Percentiles rank a stretch among this genome's conserved stretches.
Conservation (phyloP, 345 rosid species). For the Pistacia integerrima region DNA sequence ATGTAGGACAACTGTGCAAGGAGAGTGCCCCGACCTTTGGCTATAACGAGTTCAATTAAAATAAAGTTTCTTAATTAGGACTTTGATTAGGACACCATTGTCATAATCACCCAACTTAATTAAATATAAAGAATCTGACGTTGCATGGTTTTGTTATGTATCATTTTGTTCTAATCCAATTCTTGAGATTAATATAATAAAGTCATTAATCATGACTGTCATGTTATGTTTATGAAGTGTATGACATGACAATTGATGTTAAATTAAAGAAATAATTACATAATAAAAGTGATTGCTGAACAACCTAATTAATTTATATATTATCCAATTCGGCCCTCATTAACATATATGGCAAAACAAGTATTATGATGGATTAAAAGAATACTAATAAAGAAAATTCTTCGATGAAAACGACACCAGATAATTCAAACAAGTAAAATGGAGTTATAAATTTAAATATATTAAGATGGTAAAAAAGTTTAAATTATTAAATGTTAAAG, state of each 20-base stretch:
- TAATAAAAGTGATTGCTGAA: background rate
- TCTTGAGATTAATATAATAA: background rate
- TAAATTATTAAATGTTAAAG: no score
- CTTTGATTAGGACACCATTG: slow-evolving; percentile 12
- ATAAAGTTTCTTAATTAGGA: background rate
- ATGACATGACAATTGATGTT: background rate
- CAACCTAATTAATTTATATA: background rate
- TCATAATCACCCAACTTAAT: slow-evolving; percentile 3
- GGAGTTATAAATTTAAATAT: no score
- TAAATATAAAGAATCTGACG: background rate
- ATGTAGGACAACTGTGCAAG: no score
- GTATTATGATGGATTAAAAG: no score
- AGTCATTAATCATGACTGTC: background rate
- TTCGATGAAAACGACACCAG: no score
- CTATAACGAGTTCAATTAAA: no score
- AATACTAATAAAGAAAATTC: no score
- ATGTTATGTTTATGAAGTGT: background rate
- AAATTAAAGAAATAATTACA: background rate
- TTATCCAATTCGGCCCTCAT: background rate
- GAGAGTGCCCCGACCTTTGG: no score
- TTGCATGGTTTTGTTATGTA: background rate
- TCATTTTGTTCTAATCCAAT: background rate
- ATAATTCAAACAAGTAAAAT: no score
- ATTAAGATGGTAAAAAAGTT: no score
- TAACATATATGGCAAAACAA: no score